A percentile compares a stretch with the other conserved stretches of the same genome.
Evolutionary conservation across 2,329 filamentous ascomycete genomes (phyloP).

Genomic region (Tolypocladium ophioglossoides): DNA sequence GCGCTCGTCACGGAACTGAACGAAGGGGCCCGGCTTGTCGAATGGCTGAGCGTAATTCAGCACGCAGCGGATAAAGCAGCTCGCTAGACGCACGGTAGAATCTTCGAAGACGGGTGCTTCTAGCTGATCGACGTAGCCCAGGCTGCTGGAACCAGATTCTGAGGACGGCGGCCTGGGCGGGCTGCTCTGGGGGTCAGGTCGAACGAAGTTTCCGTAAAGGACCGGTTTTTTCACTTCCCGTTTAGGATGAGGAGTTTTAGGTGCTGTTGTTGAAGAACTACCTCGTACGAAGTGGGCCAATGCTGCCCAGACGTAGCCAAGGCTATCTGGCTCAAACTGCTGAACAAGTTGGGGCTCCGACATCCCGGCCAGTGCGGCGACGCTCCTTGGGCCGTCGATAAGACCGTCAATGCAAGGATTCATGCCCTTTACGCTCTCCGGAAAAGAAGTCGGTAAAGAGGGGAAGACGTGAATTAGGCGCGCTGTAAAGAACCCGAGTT

Average conservation of each 20-base stretch:
- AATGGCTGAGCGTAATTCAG: background rate
- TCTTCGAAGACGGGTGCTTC: background rate
- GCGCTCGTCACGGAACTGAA: background rate
- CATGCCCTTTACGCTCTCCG: background rate
- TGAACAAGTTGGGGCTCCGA: background rate
- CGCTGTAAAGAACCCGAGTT: conserved; percentile 1
- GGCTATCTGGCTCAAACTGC: background rate
- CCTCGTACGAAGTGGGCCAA: background rate
- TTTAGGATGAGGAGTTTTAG: background rate
- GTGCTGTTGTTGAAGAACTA: background rate
- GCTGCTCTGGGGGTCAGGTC: background rate
- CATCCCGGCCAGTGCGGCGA: background rate
- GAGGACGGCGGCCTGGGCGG: background rate
- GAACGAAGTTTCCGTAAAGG: background rate
- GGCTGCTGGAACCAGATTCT: background rate
- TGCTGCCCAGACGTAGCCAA: background rate
- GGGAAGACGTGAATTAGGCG: background rate
- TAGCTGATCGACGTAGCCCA: background rate
- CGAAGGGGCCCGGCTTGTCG: background rate
- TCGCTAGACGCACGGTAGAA: background rate
- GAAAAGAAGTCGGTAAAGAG: background rate
- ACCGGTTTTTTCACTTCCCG: background rate
- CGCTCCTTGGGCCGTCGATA: background rate
- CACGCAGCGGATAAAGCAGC: conserved; percentile 1
- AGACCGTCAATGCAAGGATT: background rate